Percentiles rank a stretch among this genome's conserved stretches.
Conservation (phyloP, 441 rosid genomes). For the Pelargonium cotyledonis region DNA sequence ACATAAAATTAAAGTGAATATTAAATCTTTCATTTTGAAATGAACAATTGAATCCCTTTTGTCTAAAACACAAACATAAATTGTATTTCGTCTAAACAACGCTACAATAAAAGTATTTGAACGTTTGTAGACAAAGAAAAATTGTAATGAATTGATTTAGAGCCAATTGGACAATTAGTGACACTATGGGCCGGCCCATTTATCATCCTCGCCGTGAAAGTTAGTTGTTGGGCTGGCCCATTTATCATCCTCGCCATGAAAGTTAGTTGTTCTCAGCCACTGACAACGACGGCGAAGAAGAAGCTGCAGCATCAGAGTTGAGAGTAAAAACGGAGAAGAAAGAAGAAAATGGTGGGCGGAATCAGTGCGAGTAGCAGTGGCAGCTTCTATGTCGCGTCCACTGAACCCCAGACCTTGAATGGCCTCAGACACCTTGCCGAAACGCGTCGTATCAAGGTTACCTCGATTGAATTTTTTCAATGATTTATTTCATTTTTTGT, state of each 20-base stretch:
- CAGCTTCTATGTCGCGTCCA: slow-evolving; percentile 14
- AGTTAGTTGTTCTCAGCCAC: neutral
- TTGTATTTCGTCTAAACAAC: no score
- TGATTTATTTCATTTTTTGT: neutral
- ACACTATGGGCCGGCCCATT: neutral
- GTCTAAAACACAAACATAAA: no score
- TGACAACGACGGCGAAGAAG: neutral
- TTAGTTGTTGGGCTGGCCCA: slow-evolving; percentile 1
- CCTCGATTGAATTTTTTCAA: neutral
- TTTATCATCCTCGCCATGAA: neutral
- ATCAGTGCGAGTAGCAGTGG: neutral
- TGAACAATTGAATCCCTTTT: no score
- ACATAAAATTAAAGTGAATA: no score
- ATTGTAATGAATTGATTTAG: no score
- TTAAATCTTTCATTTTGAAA: no score
- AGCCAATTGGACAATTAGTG: no score
- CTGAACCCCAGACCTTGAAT: slow-evolving; percentile 45
- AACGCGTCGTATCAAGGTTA: slow-evolving; percentile 68
- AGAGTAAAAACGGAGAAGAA: neutral
- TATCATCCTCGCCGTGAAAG: neutral
- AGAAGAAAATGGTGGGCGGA: neutral
- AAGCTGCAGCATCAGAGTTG: neutral
- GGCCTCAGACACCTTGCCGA: slow-evolving; percentile 62
- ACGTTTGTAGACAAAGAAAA: no score
- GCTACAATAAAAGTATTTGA: no score